Evolutionary conservation across 495 filamentous ascomycete species (phyloP).

Genomic region (Ramalina peruviana): DNA sequence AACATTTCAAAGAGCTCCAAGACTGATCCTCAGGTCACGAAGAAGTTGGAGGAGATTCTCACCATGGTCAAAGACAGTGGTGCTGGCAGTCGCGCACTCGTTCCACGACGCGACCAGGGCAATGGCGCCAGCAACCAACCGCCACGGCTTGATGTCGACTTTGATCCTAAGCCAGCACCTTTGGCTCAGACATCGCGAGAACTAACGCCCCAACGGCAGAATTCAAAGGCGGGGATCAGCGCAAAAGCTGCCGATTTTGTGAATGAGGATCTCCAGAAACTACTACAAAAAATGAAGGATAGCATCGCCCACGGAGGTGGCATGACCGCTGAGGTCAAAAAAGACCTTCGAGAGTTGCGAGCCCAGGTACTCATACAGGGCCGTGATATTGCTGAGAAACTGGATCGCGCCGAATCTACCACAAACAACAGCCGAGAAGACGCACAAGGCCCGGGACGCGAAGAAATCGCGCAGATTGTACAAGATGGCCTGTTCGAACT

Average conservation of each 20-base stretch:
- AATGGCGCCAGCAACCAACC: constrained; percentile 26
- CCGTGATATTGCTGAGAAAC: constrained; percentile 65
- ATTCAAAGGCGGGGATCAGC: constrained; percentile 8
- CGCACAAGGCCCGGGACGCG: constrained; percentile 37
- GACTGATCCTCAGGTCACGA: constrained; percentile 35
- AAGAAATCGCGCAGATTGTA: constrained; percentile 64
- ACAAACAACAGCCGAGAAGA: constrained; percentile 33
- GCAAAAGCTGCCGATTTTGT: constrained; percentile 27
- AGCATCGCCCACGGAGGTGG: constrained; percentile 74
- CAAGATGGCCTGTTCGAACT: constrained; percentile 67
- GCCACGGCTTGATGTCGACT: constrained; percentile 32
- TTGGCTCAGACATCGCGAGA: constrained; percentile 1
- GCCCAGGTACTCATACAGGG: constrained; percentile 93
- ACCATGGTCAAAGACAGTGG: constrained; percentile 51
- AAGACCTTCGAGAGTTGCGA: constrained; percentile 72
- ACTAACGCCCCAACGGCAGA: constrained; percentile 1
- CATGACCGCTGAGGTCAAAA: constrained; percentile 80
- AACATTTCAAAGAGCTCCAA: constrained; percentile 41
- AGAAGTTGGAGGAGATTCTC: constrained; percentile 72
- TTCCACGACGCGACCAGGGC: constrained; percentile 26
- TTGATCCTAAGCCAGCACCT: constrained; percentile 17
- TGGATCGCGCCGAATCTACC: constrained; percentile 49
- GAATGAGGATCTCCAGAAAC: constrained; percentile 59
- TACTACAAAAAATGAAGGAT: constrained; percentile 72
- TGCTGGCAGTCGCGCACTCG: constrained; percentile 44